Evolutionary conservation across 148 eudicot genomes (phyloP).

Genomic region (Camellia sinensis): DNA sequence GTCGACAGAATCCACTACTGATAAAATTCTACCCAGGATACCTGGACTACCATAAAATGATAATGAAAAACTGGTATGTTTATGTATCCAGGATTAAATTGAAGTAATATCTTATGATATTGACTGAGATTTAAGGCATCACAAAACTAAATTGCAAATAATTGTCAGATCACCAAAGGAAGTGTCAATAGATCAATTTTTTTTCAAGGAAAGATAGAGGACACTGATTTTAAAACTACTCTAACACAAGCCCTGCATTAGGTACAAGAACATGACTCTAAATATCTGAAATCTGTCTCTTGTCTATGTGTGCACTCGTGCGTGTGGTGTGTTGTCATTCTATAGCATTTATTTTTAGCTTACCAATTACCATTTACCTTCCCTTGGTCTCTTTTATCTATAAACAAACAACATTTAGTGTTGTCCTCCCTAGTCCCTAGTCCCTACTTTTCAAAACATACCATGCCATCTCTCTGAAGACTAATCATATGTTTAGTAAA

Average conservation of each 20-base stretch:
- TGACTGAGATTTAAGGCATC: not conserved
- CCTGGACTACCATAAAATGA: not conserved
- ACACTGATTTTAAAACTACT: no score
- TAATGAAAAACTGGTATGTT: not conserved
- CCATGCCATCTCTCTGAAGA: not conserved
- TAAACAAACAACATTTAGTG: not conserved
- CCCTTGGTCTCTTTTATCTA: not conserved
- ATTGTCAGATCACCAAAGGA: not conserved
- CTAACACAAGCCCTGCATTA: no score
- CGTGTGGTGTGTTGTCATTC: not conserved
- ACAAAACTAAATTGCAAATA: not conserved
- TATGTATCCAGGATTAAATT: not conserved
- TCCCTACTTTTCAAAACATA: not conserved
- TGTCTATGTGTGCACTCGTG: not conserved
- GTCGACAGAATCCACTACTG: no score
- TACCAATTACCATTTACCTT: slow-evolving; percentile 2
- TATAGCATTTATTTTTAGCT: not conserved
- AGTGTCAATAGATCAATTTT: not conserved
- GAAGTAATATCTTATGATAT: not conserved
- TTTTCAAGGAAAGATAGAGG: no score
- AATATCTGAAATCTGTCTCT: not conserved
- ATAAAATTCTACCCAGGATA: no score
- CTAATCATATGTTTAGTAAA: not conserved
- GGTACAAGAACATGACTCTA: no score
- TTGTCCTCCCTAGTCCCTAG: not conserved